phyloP scores from a whole-genome alignment of 768 basidiomycete genomes.

The Leccinum incarnatum region DNA sequence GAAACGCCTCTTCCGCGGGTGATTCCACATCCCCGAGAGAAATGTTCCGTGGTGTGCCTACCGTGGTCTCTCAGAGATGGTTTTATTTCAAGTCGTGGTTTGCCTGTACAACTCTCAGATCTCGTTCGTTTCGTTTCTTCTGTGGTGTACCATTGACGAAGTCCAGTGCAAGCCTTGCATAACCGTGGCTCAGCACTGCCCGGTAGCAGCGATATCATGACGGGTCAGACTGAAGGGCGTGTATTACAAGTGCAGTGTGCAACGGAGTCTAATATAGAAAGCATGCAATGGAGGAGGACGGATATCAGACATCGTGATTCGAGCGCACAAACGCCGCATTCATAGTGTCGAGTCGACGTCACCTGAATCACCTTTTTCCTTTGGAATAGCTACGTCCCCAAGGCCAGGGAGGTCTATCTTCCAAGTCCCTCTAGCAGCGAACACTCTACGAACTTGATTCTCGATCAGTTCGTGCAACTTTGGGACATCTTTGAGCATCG shows the following conservation, averaged over 20 bases:
- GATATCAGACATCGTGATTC: neutral
- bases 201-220: neutral
- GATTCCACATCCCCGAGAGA: neutral
- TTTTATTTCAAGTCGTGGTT: neutral
- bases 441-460: slow-evolving; percentile 69
- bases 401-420: slow-evolving; percentile 68
- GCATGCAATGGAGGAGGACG: neutral
- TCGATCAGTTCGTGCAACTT: slow-evolving; percentile 95
- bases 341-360: neutral
- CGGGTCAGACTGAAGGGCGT: neutral
- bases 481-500: slow-evolving; percentile 96
- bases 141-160: neutral
- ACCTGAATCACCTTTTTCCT: slow-evolving; percentile 29
- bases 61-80: neutral
- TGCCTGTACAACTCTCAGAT: neutral
- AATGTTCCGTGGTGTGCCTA: neutral
- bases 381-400: slow-evolving; percentile 30
- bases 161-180: neutral
- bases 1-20: neutral
- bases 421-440: slow-evolving; percentile 62
- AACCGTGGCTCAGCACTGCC: neutral
- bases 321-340: neutral
- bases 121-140: neutral
- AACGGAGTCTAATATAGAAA: slow-evolving; percentile 4
- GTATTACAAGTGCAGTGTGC: slow-evolving; percentile 2